Evolutionary conservation across 225 moss, liverwort and hornwort genomes (phyloP).

Genomic region (Polytrichum formosum): DNA sequence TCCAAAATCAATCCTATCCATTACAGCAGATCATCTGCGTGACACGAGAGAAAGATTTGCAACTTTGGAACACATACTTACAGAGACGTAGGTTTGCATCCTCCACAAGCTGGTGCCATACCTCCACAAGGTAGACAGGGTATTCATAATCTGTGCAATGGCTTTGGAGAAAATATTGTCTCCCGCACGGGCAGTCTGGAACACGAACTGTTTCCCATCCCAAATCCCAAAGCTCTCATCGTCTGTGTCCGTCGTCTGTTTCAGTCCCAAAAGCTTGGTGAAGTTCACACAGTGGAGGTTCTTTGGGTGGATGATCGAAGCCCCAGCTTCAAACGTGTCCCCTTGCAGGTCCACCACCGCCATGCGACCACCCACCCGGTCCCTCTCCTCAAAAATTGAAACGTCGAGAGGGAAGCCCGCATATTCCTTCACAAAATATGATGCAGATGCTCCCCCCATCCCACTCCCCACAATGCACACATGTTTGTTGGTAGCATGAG

Average conservation of each 20-base stretch:
- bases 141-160: slow-evolving; percentile 65
- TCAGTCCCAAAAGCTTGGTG: slow-evolving; percentile 60
- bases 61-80: slow-evolving; percentile 31
- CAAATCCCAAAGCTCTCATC: slow-evolving; percentile 81
- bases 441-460: slow-evolving; percentile 76
- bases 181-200: slow-evolving; percentile 64
- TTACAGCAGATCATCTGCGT: too few relatives aligned
- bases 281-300: slow-evolving; percentile 59
- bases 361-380: slow-evolving; percentile 80
- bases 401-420: slow-evolving; percentile 38
- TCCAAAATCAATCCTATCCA: too few relatives aligned
- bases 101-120: slow-evolving; percentile 80
- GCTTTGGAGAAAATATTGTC: slow-evolving; percentile 60
- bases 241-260: slow-evolving; percentile 32
- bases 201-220: slow-evolving; percentile 70
- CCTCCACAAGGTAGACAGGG: slow-evolving; percentile 69
- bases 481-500: slow-evolving; percentile 20
- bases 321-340: slow-evolving; percentile 83
- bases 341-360: slow-evolving; percentile 76
- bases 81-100: slow-evolving; percentile 72
- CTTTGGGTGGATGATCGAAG: slow-evolving; percentile 64
- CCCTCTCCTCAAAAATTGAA: slow-evolving; percentile 60
- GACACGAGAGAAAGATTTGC: too few relatives aligned
- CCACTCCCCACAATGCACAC: slow-evolving; percentile 93
- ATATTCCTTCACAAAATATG: slow-evolving; percentile 61